A percentile compares a stretch with the other conserved stretches of the same genome.
phyloP scores from a whole-genome alignment of 192 early-diverging fungal genomes.

The Linnemannia elongata region DNA sequence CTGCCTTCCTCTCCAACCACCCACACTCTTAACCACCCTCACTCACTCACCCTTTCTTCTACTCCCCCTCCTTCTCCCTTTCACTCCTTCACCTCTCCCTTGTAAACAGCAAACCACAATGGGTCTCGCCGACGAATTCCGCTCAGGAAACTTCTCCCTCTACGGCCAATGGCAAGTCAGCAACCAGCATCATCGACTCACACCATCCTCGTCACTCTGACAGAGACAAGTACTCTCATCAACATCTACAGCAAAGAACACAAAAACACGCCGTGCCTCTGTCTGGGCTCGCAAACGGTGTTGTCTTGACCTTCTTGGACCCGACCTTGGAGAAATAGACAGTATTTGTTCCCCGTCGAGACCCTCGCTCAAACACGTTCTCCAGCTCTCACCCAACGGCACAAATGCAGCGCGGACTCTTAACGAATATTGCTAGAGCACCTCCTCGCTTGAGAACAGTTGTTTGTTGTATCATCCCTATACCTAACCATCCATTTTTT shows the following conservation, averaged over 20 bases:
- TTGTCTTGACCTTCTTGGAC: background rate
- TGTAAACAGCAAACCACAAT: conserved; percentile 22
- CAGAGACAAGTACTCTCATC: background rate
- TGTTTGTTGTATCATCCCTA: background rate
- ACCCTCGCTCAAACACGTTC: background rate
- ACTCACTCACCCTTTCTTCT: background rate
- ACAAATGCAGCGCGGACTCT: background rate
- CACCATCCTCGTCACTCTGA: background rate
- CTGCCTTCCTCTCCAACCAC: conserved; percentile 16
- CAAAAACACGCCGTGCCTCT: background rate
- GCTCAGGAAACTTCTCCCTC: conserved; percentile 65
- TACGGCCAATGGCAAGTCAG: conserved; percentile 66
- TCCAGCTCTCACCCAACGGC: background rate
- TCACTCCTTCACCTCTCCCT: background rate
- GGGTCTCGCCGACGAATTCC: conserved; percentile 62
- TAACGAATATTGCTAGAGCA: background rate
- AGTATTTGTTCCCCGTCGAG: background rate
- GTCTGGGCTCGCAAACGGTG: too few species aligned
- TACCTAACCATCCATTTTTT: background rate
- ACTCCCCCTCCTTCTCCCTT: background rate
- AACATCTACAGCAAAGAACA: background rate
- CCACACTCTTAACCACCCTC: background rate
- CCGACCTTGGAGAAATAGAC: background rate
- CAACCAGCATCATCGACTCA: background rate
- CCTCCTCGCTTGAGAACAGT: background rate